A percentile compares a stretch with the other conserved stretches of the same genome.
Conservation (phyloP, 2,329 filamentous ascomycete species). For the Alternaria incomplexa region DNA sequence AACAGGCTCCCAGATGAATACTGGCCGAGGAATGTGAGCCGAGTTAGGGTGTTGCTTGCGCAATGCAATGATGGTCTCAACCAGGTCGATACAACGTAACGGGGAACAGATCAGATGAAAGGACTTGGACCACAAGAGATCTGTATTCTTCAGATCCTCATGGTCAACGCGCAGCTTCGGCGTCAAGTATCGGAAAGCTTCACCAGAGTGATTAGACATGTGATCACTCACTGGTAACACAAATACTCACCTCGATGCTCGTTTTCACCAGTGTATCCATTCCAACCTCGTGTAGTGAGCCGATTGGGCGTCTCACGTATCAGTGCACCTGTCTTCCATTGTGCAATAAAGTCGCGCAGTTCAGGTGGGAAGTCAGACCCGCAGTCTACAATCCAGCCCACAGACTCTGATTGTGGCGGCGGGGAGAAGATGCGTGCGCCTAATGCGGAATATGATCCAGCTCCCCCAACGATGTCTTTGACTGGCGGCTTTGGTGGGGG, state of each 20-base stretch:
- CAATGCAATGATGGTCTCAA: conserved; percentile 69
- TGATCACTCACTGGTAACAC: not conserved
- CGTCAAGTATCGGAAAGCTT: conserved; percentile 84
- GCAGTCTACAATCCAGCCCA: conserved; percentile 91
- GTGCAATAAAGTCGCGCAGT: conserved; percentile 67
- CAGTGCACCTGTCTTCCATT: conserved; percentile 78
- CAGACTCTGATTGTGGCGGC: conserved; percentile 63
- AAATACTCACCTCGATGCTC: conserved; percentile 63
- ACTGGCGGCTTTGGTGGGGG: conserved; percentile 71
- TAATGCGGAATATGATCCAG: conserved; percentile 83
- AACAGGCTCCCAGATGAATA: conserved; percentile 95
- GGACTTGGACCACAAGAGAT: conserved; percentile 72
- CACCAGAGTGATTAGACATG: not conserved
- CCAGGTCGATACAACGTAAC: conserved; percentile 74
- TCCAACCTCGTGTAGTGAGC: conserved; percentile 89
- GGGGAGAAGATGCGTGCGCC: conserved; percentile 89
- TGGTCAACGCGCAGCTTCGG: conserved; percentile 83
- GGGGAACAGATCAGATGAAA: conserved; percentile 91
- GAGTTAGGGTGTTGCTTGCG: conserved; percentile 48
- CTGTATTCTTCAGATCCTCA: conserved; percentile 66
- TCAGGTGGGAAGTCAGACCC: conserved; percentile 82
- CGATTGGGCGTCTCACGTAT: conserved; percentile 70
- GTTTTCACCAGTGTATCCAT: conserved; percentile 74
- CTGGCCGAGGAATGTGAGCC: conserved; percentile 54
- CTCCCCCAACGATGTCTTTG: conserved; percentile 83